These are phyloP conservation scores for Picea glauca DNA, from an alignment of 75 land plant species.

Conservation along the genomic window DNA sequence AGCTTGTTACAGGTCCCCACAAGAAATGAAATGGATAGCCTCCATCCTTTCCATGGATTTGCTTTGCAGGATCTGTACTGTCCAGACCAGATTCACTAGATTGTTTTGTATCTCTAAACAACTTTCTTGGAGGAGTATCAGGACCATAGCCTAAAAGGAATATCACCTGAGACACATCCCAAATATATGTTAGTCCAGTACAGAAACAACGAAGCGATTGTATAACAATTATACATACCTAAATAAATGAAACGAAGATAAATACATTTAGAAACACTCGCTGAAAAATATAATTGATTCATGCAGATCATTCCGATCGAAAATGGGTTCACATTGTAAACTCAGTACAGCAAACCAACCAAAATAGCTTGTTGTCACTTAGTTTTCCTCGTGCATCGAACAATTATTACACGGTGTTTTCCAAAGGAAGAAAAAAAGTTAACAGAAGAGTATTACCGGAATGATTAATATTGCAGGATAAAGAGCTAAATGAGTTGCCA, in stretches of 20 bases:
- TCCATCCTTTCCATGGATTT: background rate
- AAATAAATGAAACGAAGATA: too few species aligned
- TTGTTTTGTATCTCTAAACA: slow-evolving; percentile 24
- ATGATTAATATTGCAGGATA: slow-evolving; percentile 72
- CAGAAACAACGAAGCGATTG: background rate
- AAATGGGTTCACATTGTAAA: too few species aligned
- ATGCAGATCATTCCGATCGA: too few species aligned
- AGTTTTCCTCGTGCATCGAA: too few species aligned
- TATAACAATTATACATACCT: too few species aligned
- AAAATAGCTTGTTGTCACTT: too few species aligned
- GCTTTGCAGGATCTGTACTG: background rate
- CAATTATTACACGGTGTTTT: background rate
- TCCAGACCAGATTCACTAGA: background rate
- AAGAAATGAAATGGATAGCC: slow-evolving; percentile 23
- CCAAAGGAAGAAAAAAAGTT: background rate
- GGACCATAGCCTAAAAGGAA: slow-evolving; percentile 66
- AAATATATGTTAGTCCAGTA: background rate
- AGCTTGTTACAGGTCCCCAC: slow-evolving; percentile 36
- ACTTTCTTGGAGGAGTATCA: slow-evolving; percentile 70
- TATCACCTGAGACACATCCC: slow-evolving; percentile 42
- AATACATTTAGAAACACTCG: too few species aligned
- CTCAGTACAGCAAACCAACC: too few species aligned
- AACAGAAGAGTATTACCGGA: slow-evolving; percentile 44
- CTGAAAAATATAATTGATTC: too few species aligned
- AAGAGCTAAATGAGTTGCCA: slow-evolving; percentile 81